These are phyloP conservation scores for Ambrosia trifida DNA, from an alignment of 129 eudicot species.

Conservation along the genomic window DNA sequence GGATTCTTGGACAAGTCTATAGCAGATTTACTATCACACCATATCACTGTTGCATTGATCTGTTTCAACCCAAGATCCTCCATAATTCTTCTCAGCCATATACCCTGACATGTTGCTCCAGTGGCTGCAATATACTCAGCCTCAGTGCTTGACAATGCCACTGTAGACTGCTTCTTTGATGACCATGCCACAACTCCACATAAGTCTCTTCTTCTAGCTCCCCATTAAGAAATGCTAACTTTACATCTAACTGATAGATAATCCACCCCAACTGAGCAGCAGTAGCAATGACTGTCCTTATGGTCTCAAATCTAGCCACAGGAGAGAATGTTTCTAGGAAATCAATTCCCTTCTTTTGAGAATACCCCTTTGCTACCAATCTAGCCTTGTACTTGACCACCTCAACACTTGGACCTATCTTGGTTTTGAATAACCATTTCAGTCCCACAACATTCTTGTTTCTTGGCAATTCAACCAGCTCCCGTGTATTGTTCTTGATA, in stretches of 20 bases:
- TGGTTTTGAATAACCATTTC: neutral
- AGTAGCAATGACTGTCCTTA: neutral
- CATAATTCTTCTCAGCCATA: too few species aligned
- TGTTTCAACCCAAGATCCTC: too few species aligned
- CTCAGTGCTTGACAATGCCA: too few species aligned
- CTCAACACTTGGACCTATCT: neutral
- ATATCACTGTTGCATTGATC: too few species aligned
- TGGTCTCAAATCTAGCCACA: neutral
- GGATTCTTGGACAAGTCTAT: too few species aligned
- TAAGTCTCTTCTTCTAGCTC: neutral
- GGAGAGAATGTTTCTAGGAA: neutral
- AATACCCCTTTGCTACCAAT: neutral
- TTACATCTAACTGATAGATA: neutral
- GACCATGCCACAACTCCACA: neutral
- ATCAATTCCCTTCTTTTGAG: neutral
- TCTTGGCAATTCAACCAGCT: too few species aligned
- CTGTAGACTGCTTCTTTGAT: too few species aligned
- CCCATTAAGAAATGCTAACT: neutral
- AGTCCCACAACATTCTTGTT: too few species aligned
- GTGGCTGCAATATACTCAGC: too few species aligned
- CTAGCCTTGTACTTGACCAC: neutral
- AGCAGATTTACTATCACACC: too few species aligned
- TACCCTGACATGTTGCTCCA: too few species aligned
- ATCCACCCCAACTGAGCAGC: neutral
- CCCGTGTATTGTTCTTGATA: too few species aligned